phyloP scores from a whole-genome alignment of 192 early-diverging fungal genomes.

The Backusella sp. region DNA sequence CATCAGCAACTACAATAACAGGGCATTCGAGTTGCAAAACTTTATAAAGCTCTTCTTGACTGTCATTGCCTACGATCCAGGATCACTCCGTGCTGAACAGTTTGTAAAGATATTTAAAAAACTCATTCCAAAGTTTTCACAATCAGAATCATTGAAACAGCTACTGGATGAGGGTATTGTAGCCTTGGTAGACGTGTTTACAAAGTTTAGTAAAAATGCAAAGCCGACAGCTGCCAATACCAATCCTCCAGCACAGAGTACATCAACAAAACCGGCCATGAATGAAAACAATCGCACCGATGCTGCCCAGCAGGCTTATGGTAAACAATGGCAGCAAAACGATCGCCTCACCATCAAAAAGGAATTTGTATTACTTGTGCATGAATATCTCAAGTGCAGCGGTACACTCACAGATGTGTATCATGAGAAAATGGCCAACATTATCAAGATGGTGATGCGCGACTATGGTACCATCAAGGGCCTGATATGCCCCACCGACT shows the following conservation, averaged over 20 bases:
- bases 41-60: slow-evolving; percentile 58
- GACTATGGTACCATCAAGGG: slow-evolving; percentile 42
- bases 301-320: slow-evolving; percentile 32
- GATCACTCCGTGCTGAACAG: slow-evolving; percentile 55
- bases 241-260: background rate
- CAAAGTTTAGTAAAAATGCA: slow-evolving; percentile 46
- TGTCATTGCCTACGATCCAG: slow-evolving; percentile 56
- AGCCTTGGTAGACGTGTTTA: slow-evolving; percentile 51
- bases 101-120: slow-evolving; percentile 48
- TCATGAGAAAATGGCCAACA: slow-evolving; percentile 47
- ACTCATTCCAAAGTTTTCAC: slow-evolving; percentile 39
- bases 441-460: slow-evolving; percentile 44
- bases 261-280: background rate
- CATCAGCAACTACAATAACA: slow-evolving; percentile 23
- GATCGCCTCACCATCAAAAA: slow-evolving; percentile 56
- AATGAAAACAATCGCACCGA: background rate
- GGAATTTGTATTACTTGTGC: slow-evolving; percentile 48
- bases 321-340: slow-evolving; percentile 59
- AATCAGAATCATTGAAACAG: slow-evolving; percentile 11
- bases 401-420: slow-evolving; percentile 44
- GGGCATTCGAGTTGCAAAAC: slow-evolving; percentile 43
- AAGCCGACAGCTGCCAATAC: slow-evolving; percentile 34
- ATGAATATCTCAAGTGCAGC: slow-evolving; percentile 39
- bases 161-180: slow-evolving; percentile 39
- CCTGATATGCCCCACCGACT: slow-evolving; percentile 39